Evolutionary conservation across 2,329 filamentous ascomycete genomes (phyloP).

Genomic region (Amphichorda felina): DNA sequence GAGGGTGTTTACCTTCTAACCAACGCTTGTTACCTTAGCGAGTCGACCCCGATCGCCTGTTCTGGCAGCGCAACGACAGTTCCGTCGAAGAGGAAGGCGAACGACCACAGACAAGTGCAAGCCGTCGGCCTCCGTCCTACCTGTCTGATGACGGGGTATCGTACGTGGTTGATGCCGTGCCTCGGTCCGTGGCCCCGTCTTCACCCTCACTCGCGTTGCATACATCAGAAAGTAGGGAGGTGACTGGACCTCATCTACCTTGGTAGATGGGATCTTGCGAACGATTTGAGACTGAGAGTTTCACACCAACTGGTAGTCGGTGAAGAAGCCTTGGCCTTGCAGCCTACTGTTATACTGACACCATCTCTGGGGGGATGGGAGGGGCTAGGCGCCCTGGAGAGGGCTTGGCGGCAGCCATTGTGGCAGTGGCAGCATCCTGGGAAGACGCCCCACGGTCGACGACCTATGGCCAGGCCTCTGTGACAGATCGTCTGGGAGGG

Average conservation of each 20-base stretch:
- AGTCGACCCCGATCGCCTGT: slow-evolving; percentile 69
- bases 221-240: slow-evolving; percentile 28
- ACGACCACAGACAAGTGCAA: slow-evolving; percentile 12
- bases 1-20: no score
- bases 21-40: slow-evolving; percentile 31
- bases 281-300: no score
- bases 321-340: no score
- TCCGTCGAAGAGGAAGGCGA: neutral
- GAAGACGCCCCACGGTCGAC: no score
- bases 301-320: no score
- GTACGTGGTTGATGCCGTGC: slow-evolving; percentile 58
- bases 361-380: no score
- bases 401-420: neutral
- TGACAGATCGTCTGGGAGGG: no score
- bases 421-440: no score
- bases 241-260: neutral
- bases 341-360: no score
- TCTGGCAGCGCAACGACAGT: slow-evolving; percentile 59
- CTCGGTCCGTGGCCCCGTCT: slow-evolving; percentile 42
- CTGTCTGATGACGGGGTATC: slow-evolving; percentile 62
- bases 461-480: no score
- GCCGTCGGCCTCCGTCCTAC: slow-evolving; percentile 59
- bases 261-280: neutral
- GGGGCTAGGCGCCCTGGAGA: neutral
- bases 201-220: slow-evolving; percentile 31